Conservation (phyloP, 352 stramenopile genomes). For the Phytophthora agathidicida region DNA sequence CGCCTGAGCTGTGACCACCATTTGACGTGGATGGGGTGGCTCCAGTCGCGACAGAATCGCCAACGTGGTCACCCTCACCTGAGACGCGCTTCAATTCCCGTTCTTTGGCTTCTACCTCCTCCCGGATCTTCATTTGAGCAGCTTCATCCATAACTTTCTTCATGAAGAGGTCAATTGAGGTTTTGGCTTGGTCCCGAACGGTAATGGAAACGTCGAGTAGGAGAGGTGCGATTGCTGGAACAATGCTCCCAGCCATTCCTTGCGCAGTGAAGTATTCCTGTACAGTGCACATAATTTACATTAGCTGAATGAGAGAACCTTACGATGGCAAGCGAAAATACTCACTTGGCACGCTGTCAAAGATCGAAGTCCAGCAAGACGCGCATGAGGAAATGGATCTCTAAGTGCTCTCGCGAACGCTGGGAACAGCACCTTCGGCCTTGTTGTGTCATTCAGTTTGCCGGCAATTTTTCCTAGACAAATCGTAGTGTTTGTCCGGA, state of each 20-base stretch:
- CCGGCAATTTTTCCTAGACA: slow-evolving; percentile 90
- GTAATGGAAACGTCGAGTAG: slow-evolving; percentile 82
- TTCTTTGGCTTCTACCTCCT: slow-evolving; percentile 68
- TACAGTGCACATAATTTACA: not conserved
- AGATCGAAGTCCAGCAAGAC: slow-evolving; percentile 85
- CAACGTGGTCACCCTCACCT: slow-evolving; percentile 31
- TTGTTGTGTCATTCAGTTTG: slow-evolving; percentile 87
- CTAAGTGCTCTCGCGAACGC: slow-evolving; percentile 84
- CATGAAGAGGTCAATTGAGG: slow-evolving; percentile 83
- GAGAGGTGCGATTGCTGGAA: slow-evolving; percentile 78
- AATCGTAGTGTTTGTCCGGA: slow-evolving; percentile 94
- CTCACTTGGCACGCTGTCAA: slow-evolving; percentile 82
- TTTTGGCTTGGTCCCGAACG: slow-evolving; percentile 77
- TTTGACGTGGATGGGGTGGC: slow-evolving; percentile 17
- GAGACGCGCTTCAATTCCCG: slow-evolving; percentile 60
- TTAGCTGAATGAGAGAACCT: slow-evolving; percentile 11
- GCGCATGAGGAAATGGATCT: slow-evolving; percentile 90
- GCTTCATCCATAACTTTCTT: slow-evolving; percentile 81
- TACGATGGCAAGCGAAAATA: not conserved
- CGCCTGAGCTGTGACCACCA: slow-evolving; percentile 37
- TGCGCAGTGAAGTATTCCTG: slow-evolving; percentile 82
- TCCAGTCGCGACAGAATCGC: slow-evolving; percentile 7
- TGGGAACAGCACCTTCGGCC: slow-evolving; percentile 89
- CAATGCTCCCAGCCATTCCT: slow-evolving; percentile 69
- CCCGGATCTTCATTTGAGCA: slow-evolving; percentile 79